phyloP scores from a whole-genome alignment of 768 basidiomycete species.

The Kwoniella heveanensis region DNA sequence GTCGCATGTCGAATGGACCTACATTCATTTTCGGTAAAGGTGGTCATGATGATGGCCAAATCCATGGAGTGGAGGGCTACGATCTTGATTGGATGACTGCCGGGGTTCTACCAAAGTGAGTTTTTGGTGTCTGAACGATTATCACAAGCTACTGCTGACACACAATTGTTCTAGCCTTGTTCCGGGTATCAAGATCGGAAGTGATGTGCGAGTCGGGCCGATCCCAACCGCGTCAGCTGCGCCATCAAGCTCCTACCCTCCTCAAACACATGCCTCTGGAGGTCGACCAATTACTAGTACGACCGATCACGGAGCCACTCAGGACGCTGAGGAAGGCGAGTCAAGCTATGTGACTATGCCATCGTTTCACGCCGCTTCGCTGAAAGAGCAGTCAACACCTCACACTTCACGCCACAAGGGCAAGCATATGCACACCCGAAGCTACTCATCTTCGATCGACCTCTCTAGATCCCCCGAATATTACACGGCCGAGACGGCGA shows the following conservation, averaged over 20 bases:
- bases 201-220: slow-evolving; percentile 27
- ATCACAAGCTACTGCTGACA: too few relatives aligned
- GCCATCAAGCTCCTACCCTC: not conserved
- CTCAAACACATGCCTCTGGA: not conserved
- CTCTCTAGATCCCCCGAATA: slow-evolving; percentile 25
- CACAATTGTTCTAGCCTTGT: slow-evolving; percentile 35
- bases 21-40: slow-evolving; percentile 30
- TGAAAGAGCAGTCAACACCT: slow-evolving; percentile 15
- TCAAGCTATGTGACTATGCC: slow-evolving; percentile 12
- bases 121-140: too few relatives aligned
- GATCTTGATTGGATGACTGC: slow-evolving; percentile 47
- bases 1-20: slow-evolving; percentile 42
- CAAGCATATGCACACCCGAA: slow-evolving; percentile 13
- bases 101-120: slow-evolving; percentile 38
- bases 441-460: slow-evolving; percentile 34
- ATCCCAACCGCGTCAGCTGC: slow-evolving; percentile 9
- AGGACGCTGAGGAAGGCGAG: slow-evolving; percentile 11
- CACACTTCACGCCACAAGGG: slow-evolving; percentile 1
- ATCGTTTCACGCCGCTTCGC: slow-evolving; percentile 8
- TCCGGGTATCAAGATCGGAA: slow-evolving; percentile 31
- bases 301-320: not conserved
- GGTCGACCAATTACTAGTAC: too few relatives aligned
- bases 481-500: slow-evolving; percentile 14
- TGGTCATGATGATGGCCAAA: not conserved
- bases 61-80: slow-evolving; percentile 15